phyloP scores from a whole-genome alignment of 2,329 filamentous ascomycete genomes.

The Cucurbitaria berberidis region DNA sequence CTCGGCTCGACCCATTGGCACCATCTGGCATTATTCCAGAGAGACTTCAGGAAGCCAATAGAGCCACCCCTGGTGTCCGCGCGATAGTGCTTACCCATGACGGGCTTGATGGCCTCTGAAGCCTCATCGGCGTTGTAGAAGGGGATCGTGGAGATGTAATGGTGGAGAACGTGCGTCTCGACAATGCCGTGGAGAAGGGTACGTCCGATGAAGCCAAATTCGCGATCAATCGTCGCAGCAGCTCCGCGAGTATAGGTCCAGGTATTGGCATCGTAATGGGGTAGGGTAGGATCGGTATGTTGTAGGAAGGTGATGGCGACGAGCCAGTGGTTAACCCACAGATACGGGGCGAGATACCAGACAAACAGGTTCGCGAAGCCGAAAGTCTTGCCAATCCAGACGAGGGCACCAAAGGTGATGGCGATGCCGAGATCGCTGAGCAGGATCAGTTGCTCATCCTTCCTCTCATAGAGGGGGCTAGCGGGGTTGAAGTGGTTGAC shows the following conservation, averaged over 20 bases:
- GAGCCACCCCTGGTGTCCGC: slow-evolving; percentile 77
- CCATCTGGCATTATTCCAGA: slow-evolving; percentile 81
- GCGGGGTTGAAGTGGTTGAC: slow-evolving; percentile 95
- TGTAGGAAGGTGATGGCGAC: slow-evolving; percentile 97
- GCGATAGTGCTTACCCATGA: slow-evolving; percentile 97
- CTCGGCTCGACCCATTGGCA: slow-evolving; percentile 99
- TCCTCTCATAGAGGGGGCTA: slow-evolving; percentile 89
- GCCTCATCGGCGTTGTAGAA: slow-evolving; percentile 98
- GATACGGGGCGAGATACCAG: slow-evolving; percentile 94
- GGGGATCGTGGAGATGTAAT: slow-evolving; percentile 94
- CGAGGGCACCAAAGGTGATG: slow-evolving; percentile 67
- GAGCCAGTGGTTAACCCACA: slow-evolving; percentile 99
- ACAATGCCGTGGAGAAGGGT: slow-evolving; percentile 93
- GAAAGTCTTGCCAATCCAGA: slow-evolving; percentile 74
- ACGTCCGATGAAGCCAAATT: slow-evolving; percentile 95
- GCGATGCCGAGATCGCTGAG: slow-evolving; percentile 80
- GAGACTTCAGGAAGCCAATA: slow-evolving; percentile 77
- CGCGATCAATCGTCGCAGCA: slow-evolving; percentile 93
- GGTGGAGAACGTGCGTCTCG: slow-evolving; percentile 96
- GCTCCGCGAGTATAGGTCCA: slow-evolving; percentile 96
- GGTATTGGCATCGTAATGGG: slow-evolving; percentile 83
- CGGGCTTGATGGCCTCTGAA: slow-evolving; percentile 86
- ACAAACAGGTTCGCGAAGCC: slow-evolving; percentile 87
- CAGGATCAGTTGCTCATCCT: slow-evolving; percentile 85
- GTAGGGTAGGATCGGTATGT: slow-evolving; percentile 92